A percentile compares a stretch with the other conserved stretches of the same genome.
These are phyloP conservation scores for Candida oleophila DNA, from an alignment of 805 yeast species.

Conservation along the genomic window DNA sequence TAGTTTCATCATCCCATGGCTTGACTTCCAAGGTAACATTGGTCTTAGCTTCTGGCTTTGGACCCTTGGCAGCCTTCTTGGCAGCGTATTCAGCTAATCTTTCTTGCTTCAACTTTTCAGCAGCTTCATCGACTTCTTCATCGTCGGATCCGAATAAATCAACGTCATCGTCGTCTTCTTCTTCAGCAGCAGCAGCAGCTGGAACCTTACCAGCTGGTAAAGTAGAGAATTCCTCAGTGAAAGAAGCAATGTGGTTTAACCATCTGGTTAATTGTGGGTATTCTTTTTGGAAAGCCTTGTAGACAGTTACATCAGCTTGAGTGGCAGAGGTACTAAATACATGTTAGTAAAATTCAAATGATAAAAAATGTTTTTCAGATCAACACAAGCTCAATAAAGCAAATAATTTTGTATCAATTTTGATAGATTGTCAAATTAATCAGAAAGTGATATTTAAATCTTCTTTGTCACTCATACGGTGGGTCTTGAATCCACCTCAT, in stretches of 20 bases:
- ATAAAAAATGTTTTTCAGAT: not conserved
- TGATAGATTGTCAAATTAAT: not conserved
- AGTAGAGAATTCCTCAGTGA: conserved; percentile 77
- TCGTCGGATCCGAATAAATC: conserved; percentile 93
- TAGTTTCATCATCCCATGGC: conserved; percentile 99
- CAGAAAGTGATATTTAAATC: conserved; percentile 24
- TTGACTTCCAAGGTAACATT: conserved; percentile 95
- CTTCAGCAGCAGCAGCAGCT: conserved; percentile 56
- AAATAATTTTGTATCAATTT: not conserved
- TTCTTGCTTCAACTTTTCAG: conserved; percentile 95
- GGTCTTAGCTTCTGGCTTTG: conserved; percentile 98
- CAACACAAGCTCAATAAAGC: conserved; percentile 3
- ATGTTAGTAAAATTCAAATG: conserved; percentile 19
- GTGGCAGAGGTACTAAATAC: conserved; percentile 72
- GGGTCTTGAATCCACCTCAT: conserved; percentile 96
- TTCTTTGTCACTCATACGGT: conserved; percentile 82
- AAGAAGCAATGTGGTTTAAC: conserved; percentile 97
- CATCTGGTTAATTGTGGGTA: conserved; percentile 97
- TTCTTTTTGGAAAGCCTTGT: conserved; percentile 88
- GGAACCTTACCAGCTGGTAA: conserved; percentile 79
- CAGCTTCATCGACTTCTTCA: conserved; percentile 94
- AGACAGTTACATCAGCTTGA: conserved; percentile 92
- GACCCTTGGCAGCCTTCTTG: conserved; percentile 95
- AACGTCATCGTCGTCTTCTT: conserved; percentile 84
- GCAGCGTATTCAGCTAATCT: conserved; percentile 98